phyloP scores from a whole-genome alignment of 1,284 basidiomycete genomes.

The Heimioporus retisporus region DNA sequence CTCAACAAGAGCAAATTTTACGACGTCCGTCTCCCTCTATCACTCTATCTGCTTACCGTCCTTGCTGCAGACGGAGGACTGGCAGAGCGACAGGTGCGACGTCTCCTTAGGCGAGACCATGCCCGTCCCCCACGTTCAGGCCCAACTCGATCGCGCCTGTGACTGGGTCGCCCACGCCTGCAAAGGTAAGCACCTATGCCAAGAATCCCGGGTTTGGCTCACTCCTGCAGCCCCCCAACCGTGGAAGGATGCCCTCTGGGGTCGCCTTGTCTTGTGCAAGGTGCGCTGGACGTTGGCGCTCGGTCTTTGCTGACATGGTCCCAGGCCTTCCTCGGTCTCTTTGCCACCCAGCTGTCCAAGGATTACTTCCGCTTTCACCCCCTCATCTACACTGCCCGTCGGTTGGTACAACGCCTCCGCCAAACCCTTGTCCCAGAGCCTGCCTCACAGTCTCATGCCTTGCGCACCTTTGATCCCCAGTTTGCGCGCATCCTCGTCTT shows the following conservation, averaged over 20 bases:
- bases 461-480: no score
- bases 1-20: constrained; percentile 76
- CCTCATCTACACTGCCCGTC: no score
- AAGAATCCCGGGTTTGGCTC: constrained; percentile 2
- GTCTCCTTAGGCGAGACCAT: constrained; percentile 79
- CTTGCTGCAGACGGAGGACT: no score
- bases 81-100: constrained; percentile 89
- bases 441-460: no score
- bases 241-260: constrained; percentile 62
- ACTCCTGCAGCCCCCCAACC: constrained; percentile 45
- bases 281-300: no score
- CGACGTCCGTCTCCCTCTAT: constrained; percentile 68
- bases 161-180: constrained; percentile 60
- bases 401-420: no score
- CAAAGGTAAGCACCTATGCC: constrained; percentile 45
- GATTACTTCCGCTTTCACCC: no score
- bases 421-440: no score
- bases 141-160: constrained; percentile 68
- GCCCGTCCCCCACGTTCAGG: constrained; percentile 67
- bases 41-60: constrained; percentile 23
- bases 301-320: no score
- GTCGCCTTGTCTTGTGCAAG: constrained; percentile 68
- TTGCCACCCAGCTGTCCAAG: no score
- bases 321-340: no score
- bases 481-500: no score